These are phyloP conservation scores for Fusarium humuli DNA, from an alignment of 2,329 filamentous ascomycete species.

Conservation along the genomic window DNA sequence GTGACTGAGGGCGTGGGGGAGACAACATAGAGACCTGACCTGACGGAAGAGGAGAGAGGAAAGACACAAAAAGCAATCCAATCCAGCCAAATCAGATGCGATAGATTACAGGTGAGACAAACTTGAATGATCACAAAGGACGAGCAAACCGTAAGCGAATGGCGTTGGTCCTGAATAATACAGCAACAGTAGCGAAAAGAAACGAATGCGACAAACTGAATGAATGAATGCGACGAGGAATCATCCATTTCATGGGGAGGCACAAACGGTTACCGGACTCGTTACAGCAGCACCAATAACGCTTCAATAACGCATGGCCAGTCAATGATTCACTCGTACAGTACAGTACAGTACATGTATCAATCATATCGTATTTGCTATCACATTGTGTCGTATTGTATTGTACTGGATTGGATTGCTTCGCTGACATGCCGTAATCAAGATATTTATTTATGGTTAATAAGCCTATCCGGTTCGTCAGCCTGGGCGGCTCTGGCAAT, in stretches of 20 bases:
- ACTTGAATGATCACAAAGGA: constrained; percentile 10
- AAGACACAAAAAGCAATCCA: constrained; percentile 33
- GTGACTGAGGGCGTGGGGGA: constrained; percentile 23
- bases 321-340: constrained; percentile 34
- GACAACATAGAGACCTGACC: neutral
- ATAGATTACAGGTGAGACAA: constrained; percentile 19
- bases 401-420: constrained; percentile 17
- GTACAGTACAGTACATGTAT: neutral
- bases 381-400: constrained; percentile 11
- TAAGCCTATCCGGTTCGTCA: constrained; percentile 19
- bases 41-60: constrained; percentile 29
- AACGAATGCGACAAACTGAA: constrained; percentile 16
- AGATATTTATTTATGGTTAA: constrained; percentile 10
- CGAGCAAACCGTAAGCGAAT: constrained; percentile 9
- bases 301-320: constrained; percentile 1
- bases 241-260: constrained; percentile 1
- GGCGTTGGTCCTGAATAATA: constrained; percentile 6
- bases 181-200: constrained; percentile 1
- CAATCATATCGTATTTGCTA: constrained; percentile 3
- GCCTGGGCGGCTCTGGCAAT: constrained; percentile 26
- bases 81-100: constrained; percentile 4
- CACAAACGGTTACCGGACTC: constrained; percentile 10
- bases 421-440: constrained; percentile 36
- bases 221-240: constrained; percentile 12
- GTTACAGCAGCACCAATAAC: constrained; percentile 33